Conservation (phyloP, 129 eudicot genomes). For the Ambrosia trifida region DNA sequence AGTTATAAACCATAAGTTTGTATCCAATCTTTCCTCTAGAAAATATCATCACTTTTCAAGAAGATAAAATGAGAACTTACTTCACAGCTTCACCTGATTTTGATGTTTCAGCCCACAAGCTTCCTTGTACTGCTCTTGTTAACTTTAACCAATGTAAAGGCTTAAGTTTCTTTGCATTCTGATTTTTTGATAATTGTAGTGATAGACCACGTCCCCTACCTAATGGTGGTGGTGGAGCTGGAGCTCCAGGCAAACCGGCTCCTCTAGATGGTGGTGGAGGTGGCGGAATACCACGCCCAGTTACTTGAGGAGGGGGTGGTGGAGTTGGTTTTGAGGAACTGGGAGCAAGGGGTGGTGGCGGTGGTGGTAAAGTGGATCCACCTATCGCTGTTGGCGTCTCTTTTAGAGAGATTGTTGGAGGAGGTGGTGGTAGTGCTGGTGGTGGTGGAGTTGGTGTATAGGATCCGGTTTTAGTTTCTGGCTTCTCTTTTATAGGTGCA, state of each 20-base stretch:
- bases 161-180: slow-evolving; percentile 65
- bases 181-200: slow-evolving; percentile 41
- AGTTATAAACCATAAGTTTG: too few species aligned
- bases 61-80: slow-evolving; percentile 39
- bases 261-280: slow-evolving; percentile 41
- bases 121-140: slow-evolving; percentile 90
- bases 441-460: slow-evolving; percentile 27
- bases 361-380: slow-evolving; percentile 51
- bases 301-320: slow-evolving; percentile 36
- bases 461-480: neutral
- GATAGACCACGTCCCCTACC: slow-evolving; percentile 35
- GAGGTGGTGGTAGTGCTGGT: slow-evolving; percentile 43
- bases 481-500: slow-evolving; percentile 22
- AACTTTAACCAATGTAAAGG: slow-evolving; percentile 97
- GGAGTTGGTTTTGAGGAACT: slow-evolving; percentile 61
- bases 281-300: slow-evolving; percentile 34
- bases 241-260: slow-evolving; percentile 43
- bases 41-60: neutral
- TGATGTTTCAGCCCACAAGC: slow-evolving; percentile 98
- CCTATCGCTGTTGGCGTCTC: slow-evolving; percentile 16
- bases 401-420: slow-evolving; percentile 17
- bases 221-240: slow-evolving; percentile 61
- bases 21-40: too few species aligned
- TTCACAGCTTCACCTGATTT: slow-evolving; percentile 74
- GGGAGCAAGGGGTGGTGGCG: slow-evolving; percentile 42